A percentile compares a stretch with the other conserved stretches of the same genome.
Conservation (phyloP, 2,329 filamentous ascomycete genomes). For the Juglanconis juglandina region DNA sequence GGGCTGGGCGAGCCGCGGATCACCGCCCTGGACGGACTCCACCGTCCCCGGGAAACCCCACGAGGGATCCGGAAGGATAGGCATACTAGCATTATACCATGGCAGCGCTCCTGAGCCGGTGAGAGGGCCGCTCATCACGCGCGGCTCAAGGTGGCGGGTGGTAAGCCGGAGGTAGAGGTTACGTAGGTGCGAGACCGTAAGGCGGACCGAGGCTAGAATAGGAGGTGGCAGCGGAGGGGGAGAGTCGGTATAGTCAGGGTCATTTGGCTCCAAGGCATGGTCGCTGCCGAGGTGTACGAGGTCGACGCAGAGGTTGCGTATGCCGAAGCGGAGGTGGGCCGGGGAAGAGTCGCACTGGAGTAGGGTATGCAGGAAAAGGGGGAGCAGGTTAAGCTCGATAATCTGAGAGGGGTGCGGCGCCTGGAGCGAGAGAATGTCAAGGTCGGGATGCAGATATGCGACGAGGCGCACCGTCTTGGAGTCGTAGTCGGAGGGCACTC, state of each 20-base stretch:
- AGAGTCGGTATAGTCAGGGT: not conserved
- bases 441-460: not conserved
- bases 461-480: not conserved
- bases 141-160: not conserved
- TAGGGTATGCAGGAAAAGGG: conserved; percentile 5
- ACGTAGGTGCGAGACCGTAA: not conserved
- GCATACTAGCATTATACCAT: conserved; percentile 8
- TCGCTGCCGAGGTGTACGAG: not conserved
- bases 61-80: not conserved
- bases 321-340: not conserved
- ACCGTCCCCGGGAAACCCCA: not conserved
- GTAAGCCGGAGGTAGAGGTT: not conserved
- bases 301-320: conserved; percentile 6
- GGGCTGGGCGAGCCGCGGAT: not conserved
- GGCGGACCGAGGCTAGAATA: not conserved
- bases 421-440: conserved; percentile 2
- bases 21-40: not conserved
- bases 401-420: not conserved
- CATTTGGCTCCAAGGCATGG: not conserved
- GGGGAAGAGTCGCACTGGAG: conserved; percentile 2
- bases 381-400: not conserved
- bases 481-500: not conserved
- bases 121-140: conserved; percentile 1
- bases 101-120: not conserved
- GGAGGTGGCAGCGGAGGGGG: not conserved